These are phyloP conservation scores for Vanrija humicola DNA, from an alignment of 1,284 basidiomycete species.

Conservation along the genomic window DNA sequence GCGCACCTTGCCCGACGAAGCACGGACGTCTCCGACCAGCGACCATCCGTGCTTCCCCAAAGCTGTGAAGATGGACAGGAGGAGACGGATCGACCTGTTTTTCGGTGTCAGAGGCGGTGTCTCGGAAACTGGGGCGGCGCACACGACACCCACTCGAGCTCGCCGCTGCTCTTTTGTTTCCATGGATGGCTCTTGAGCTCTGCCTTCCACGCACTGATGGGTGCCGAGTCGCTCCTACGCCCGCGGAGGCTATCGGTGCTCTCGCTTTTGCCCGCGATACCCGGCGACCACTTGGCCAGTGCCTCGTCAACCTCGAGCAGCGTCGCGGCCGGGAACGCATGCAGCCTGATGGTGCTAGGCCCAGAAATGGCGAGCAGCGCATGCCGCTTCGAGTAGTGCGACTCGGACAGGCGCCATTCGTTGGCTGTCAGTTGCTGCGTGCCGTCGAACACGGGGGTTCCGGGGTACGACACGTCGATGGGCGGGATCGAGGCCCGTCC, in stretches of 20 bases:
- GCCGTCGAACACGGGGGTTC: not conserved
- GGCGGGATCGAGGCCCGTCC: not conserved
- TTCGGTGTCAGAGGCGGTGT: not conserved
- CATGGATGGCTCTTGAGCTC: conserved; percentile 35
- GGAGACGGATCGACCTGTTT: conserved; percentile 32
- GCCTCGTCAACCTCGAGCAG: conserved; percentile 24
- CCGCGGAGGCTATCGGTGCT: conserved; percentile 12
- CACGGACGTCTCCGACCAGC: conserved; percentile 27
- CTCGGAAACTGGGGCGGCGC: not conserved
- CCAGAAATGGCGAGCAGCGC: conserved; percentile 31
- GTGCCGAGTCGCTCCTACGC: not conserved
- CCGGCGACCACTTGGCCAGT: conserved; percentile 25
- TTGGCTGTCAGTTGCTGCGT: not conserved
- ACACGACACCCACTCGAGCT: conserved; percentile 35
- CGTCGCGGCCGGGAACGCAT: conserved; percentile 25
- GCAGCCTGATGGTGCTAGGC: conserved; percentile 25
- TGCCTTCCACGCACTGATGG: conserved; percentile 24
- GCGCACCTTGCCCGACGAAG: conserved; percentile 28
- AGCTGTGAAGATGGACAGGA: conserved; percentile 31
- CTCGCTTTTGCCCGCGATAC: conserved; percentile 22
- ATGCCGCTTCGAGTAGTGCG: conserved; percentile 23
- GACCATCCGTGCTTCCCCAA: conserved; percentile 38
- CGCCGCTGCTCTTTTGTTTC: conserved; percentile 38
- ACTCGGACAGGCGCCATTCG: conserved; percentile 10
- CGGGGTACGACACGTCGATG: conserved; percentile 5